Evolutionary conservation across 805 yeast genomes (phyloP).

Genomic region (Teunomyces pallodes): DNA sequence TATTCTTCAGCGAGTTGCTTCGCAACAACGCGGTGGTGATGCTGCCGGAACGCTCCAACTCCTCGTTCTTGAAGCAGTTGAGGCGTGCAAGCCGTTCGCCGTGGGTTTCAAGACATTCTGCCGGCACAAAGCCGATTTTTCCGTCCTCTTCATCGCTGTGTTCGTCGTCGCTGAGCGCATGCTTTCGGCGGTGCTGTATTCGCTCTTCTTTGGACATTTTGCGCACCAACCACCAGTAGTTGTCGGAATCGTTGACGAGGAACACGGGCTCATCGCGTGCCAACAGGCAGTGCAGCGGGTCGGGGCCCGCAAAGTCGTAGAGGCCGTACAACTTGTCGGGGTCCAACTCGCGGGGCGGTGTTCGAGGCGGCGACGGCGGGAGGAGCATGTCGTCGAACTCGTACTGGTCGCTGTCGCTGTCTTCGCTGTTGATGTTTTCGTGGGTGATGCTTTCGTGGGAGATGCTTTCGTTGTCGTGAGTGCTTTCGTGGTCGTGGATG

Average conservation of each 20-base stretch:
- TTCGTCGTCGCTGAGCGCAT: conserved; percentile 9
- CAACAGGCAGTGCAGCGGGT: conserved; percentile 84
- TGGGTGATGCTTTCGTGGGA: conserved; percentile 8
- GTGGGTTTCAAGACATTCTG: conserved; percentile 89
- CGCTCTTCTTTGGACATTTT: conserved; percentile 36
- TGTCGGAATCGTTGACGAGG: conserved; percentile 81
- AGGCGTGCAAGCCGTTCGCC: conserved; percentile 87
- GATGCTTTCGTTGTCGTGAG: conserved; percentile 8
- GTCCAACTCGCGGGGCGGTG: conserved; percentile 79
- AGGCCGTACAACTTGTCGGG: conserved; percentile 83
- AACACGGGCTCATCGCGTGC: conserved; percentile 78
- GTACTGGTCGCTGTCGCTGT: conserved; percentile 4
- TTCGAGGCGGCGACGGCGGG: conserved; percentile 66
- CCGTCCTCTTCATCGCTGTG: conserved; percentile 50
- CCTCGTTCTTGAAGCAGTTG: conserved; percentile 90
- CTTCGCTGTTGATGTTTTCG: conserved; percentile 2
- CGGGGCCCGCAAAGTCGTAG: conserved; percentile 87
- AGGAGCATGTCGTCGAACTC: conserved; percentile 23
- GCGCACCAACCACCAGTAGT: conserved; percentile 93
- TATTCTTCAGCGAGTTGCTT: conserved; percentile 12
- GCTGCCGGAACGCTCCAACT: conserved; percentile 39
- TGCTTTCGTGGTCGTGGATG: conserved; percentile 3
- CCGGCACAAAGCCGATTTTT: conserved; percentile 92
- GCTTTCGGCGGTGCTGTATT: conserved; percentile 28
- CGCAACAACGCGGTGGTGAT: conserved; percentile 4